Evolutionary conservation across 1,284 basidiomycete species (phyloP).

Genomic region (Irpex sp.): DNA sequence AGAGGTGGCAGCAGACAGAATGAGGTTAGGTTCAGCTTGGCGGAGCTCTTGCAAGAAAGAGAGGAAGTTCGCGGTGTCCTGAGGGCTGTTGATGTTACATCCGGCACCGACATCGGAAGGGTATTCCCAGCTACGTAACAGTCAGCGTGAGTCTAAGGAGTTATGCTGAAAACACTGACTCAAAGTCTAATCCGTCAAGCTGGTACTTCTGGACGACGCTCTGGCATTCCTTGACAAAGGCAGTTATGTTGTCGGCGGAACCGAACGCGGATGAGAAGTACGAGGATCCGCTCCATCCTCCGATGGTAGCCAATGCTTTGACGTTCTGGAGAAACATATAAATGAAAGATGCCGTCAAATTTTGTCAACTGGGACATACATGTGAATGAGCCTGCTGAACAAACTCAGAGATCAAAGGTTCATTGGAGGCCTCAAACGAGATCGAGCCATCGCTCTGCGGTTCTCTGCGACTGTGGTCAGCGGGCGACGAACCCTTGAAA

Average conservation of each 20-base stretch:
- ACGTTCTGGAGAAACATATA: slow-evolving; percentile 42
- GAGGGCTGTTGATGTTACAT: slow-evolving; percentile 58
- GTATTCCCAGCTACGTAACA: slow-evolving; percentile 77
- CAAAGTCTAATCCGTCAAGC: slow-evolving; percentile 85
- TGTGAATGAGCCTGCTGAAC: slow-evolving; percentile 51
- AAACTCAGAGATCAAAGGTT: slow-evolving; percentile 44
- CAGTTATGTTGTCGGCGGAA: slow-evolving; percentile 54
- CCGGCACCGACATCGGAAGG: slow-evolving; percentile 62
- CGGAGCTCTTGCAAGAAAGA: slow-evolving; percentile 53
- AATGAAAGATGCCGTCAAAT: background rate
- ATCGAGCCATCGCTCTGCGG: slow-evolving; percentile 47
- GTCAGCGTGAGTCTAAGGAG: background rate
- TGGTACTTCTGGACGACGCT: slow-evolving; percentile 59
- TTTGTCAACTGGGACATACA: slow-evolving; percentile 32
- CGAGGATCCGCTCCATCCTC: slow-evolving; percentile 82
- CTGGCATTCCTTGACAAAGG: slow-evolving; percentile 66
- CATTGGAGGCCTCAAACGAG: slow-evolving; percentile 39
- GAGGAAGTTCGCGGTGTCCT: slow-evolving; percentile 63
- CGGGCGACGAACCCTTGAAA: slow-evolving; percentile 43
- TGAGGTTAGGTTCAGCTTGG: slow-evolving; percentile 26
- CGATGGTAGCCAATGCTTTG: slow-evolving; percentile 54
- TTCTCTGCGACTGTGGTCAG: slow-evolving; percentile 18
- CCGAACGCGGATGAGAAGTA: slow-evolving; percentile 78
- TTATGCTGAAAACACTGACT: slow-evolving; percentile 43
- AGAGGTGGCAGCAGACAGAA: slow-evolving; percentile 57